Base-by-base conservation (phyloP, 495 filamentous ascomycete species). In the Xylaria acuta region DNA sequence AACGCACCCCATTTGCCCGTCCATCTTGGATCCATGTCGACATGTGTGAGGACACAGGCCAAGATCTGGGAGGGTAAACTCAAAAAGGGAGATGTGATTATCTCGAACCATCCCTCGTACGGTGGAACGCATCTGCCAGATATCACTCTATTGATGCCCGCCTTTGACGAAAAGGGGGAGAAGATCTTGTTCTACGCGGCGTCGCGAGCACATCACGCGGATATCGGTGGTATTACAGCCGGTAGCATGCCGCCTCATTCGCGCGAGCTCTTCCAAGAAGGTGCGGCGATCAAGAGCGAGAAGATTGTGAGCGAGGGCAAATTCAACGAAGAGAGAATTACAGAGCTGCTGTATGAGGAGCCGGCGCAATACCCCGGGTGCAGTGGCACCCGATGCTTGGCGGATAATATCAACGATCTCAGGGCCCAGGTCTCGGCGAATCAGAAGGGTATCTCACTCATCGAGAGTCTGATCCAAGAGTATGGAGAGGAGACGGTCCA, bases 241-340 rank as follows among this genome's bases (percentile, higher is more conserved):
- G 96, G 96, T 11, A 97, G 93, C 47, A 99, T 99, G 96, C 96
- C 96, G 1, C 96, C 96, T 1, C 92, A 97, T 72, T 97, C 95
- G 3, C 89, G 92, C 6, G 96, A 98, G 76, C 87, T 99, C 0
- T 98, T 86, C 84, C 95, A 99, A 80, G 96, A 99, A 82, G 96
- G 96, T 11, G 95, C 97, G 0, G 89, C 94, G 12, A 97, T 99
- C 75, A 94, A 96, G 80, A 92, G 91, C 12, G 97, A 98, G 79
- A 98, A 97, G 82, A 87, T 99, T 2, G 95, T 99, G 58, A 95
- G 90, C 62, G 91, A 97, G 74, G 96, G 96, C 25, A 85, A 90
- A 40, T 97, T 99, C 80, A 89, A 98, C 80, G 96, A 99, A 79
- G 84, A 93, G 73, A 88, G 94, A 3, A 93, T 98, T 66, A 91